Evolutionary conservation across 306 rosid genomes (phyloP).

Genomic region (Sicyos baderoa): DNA sequence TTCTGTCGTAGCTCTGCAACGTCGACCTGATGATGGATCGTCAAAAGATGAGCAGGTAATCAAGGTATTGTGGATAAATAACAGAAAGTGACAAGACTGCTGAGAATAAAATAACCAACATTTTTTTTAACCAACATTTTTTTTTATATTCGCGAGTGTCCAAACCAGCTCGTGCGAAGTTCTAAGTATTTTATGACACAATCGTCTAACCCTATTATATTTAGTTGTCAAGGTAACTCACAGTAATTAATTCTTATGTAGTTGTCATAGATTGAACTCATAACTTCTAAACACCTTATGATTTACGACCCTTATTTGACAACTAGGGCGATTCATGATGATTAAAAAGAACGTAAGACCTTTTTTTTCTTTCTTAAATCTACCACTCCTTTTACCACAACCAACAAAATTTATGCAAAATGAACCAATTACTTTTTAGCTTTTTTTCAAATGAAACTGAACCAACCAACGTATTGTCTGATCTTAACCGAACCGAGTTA

Average conservation of each 20-base stretch:
- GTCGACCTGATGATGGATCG: slow-evolving; percentile 60
- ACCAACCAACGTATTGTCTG: background rate
- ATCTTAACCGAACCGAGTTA: background rate
- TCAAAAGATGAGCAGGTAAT: slow-evolving; percentile 17
- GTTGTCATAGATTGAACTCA: no score
- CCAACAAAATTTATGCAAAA: background rate
- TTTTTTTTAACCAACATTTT: background rate
- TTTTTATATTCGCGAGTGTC: no score
- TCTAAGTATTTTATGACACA: no score
- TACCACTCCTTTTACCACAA: background rate
- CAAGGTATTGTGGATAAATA: background rate
- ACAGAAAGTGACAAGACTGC: background rate
- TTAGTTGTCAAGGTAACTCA: no score
- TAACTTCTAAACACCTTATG: no score
- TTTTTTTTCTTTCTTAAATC: background rate
- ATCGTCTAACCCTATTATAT: no score
- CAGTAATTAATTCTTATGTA: no score
- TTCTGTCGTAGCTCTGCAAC: slow-evolving; percentile 89
- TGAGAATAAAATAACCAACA: background rate
- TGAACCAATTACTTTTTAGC: background rate
- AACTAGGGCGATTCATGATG: no score
- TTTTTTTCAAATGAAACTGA: background rate
- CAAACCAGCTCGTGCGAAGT: no score
- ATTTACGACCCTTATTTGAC: no score
- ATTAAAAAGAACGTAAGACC: no score